Conservation (phyloP, 2,329 filamentous ascomycete genomes). For the Ceratocystis cacaofunesta region DNA sequence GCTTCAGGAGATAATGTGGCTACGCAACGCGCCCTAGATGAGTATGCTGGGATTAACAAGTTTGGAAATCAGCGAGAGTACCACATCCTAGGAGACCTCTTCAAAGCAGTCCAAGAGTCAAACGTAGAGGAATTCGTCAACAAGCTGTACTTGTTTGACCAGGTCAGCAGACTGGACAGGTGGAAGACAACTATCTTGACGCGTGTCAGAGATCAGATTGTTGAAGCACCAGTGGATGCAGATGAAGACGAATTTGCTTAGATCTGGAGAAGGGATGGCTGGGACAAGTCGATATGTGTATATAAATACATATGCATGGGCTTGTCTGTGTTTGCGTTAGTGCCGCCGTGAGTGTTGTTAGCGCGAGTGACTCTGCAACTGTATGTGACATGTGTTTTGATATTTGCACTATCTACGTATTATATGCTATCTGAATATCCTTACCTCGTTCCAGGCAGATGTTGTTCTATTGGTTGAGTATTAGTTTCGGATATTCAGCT, state of each 20-base stretch:
- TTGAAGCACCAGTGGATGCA: slow-evolving; percentile 34
- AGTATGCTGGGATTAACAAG: slow-evolving; percentile 64
- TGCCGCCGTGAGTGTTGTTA: too few relatives aligned
- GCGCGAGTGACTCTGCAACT: too few relatives aligned
- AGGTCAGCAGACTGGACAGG: slow-evolving; percentile 85
- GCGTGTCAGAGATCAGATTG: slow-evolving; percentile 70
- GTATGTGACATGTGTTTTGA: too few relatives aligned
- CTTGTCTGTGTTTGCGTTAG: not conserved
- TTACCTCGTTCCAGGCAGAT: too few relatives aligned
- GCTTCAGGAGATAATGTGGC: slow-evolving; percentile 60
- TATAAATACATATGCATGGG: not conserved
- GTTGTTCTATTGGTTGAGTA: too few relatives aligned
- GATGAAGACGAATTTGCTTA: slow-evolving; percentile 20
- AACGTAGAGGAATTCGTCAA: slow-evolving; percentile 75
- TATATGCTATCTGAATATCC: too few relatives aligned
- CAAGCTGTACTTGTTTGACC: slow-evolving; percentile 77
- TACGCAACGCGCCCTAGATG: slow-evolving; percentile 62
- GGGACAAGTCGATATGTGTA: not conserved
- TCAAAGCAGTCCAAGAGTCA: slow-evolving; percentile 57
- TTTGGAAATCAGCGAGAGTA: slow-evolving; percentile 69
- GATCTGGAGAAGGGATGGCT: not conserved
- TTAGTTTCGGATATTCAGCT: too few relatives aligned
- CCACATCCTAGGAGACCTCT: slow-evolving; percentile 64
- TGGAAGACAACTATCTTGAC: slow-evolving; percentile 87
- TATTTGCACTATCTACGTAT: too few relatives aligned